Base-by-base conservation (phyloP, 345 rosid species). In the Gynandropsis gynandra region DNA sequence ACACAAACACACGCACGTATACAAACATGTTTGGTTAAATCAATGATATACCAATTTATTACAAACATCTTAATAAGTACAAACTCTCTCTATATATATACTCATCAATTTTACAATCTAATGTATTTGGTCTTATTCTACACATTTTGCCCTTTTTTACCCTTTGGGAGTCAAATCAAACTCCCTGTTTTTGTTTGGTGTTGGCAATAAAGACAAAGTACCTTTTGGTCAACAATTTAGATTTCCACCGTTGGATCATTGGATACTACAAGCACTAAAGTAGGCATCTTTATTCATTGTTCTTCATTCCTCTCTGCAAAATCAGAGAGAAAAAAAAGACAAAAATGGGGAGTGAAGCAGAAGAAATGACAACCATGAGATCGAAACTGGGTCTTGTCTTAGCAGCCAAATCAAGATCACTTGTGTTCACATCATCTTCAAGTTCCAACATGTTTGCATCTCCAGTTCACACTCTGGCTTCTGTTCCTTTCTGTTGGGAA, bases 401-500 rank as follows among this genome's bases (percentile, higher is more conserved):
- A n/a, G 65, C 60, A 46, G 59, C 77, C 53, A 63, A 61, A n/a
- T 52, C 78, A 29, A 66, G 56, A 59, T 53, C 71, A 42, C 40
- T 38, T 11, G 34, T 59, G 27, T 61, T 42, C 11, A 57, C 59
- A n/a, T 52, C 62, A 44, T 81, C 85, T 1, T 87, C 76, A 39
- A 74, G 67, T 46, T 72, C 87, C 55, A 73, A 73, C 35, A 75
- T 49, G 72, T 47, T 64, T 50, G 80, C 89, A 38, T 78, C 96
- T 37, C 90, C 95, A 8, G 65, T 72, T 29, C 71, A 74, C 47
- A 58, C 79, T 10, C 63, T 74, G 19, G 97, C 89, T 8, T 67
- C 88, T 1, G 87, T 88, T 46, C 97, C 97, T 7, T 88, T 88
- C 49, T 75, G 77, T 7, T 88, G 97, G 97, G 97, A 88, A 49